Conservation (phyloP, 139 green algal genomes). For the Micractinium conductrix region DNA sequence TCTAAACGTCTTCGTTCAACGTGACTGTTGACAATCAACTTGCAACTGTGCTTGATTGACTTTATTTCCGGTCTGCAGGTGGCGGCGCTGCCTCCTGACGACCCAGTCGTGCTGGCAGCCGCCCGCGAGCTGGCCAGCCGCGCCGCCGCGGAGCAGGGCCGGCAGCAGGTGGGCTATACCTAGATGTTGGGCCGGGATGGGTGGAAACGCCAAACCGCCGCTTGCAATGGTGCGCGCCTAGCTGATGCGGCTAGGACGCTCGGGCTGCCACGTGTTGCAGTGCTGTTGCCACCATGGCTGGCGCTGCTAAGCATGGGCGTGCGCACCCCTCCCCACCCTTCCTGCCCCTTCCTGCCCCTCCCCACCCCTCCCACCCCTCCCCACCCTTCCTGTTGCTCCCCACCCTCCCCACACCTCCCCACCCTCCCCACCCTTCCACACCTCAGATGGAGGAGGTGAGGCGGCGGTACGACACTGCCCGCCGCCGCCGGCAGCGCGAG, state of each 20-base stretch:
- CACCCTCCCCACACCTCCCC: not conserved
- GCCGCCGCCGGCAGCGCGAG: constrained; percentile 11
- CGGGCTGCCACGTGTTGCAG: not conserved
- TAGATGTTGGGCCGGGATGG: too few relatives aligned
- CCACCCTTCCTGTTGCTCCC: not conserved
- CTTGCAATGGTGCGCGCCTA: not conserved
- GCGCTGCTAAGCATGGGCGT: not conserved
- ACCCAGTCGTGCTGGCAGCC: constrained; percentile 40
- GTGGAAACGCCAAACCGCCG: too few relatives aligned
- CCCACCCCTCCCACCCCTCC: not conserved
- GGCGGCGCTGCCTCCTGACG: not conserved
- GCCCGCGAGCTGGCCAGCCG: constrained; percentile 39
- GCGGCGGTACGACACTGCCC: constrained; percentile 18
- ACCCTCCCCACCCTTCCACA: too few relatives aligned
- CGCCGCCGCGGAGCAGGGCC: constrained; percentile 16
- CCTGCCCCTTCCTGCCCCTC: not conserved
- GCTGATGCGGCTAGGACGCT: not conserved
- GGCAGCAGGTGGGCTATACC: constrained; percentile 2
- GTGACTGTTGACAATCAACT: too few relatives aligned
- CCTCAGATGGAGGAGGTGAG: constrained; percentile 26
- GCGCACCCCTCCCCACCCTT: not conserved
- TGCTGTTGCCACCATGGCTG: not conserved
- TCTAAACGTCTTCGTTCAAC: too few relatives aligned
- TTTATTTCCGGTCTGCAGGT: too few relatives aligned
- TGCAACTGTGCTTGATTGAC: too few relatives aligned